Conservation (phyloP, 2,329 filamentous ascomycete species). For the Gyromitra esculenta region DNA sequence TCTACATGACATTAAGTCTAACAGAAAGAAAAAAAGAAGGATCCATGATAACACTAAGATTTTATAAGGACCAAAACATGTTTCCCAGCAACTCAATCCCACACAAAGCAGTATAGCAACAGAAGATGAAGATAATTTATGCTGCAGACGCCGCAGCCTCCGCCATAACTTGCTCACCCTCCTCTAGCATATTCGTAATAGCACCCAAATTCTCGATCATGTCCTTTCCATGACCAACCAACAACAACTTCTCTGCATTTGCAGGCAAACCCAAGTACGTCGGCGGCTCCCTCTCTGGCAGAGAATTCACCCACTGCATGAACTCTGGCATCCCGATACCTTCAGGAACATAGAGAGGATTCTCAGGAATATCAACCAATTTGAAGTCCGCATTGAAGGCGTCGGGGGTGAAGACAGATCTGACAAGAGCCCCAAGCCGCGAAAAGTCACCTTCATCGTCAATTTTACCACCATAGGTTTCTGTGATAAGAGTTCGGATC, state of each 20-base stretch:
- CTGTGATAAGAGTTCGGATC: constrained; percentile 86
- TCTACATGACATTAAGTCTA: constrained; percentile 4
- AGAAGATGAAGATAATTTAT: constrained; percentile 29
- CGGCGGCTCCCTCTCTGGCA: constrained; percentile 95
- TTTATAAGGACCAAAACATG: constrained; percentile 10
- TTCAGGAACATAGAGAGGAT: constrained; percentile 76
- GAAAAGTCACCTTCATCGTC: constrained; percentile 87
- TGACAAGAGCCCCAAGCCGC: constrained; percentile 76
- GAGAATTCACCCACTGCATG: constrained; percentile 85
- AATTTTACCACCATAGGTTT: constrained; percentile 98
- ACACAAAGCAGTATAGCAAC: not conserved
- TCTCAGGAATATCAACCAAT: constrained; percentile 73
- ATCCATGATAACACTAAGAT: constrained; percentile 2
- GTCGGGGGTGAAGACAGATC: constrained; percentile 80
- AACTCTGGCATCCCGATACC: constrained; percentile 88
- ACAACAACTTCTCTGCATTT: constrained; percentile 93
- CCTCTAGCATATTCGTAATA: constrained; percentile 88
- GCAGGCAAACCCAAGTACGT: constrained; percentile 93
- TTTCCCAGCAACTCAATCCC: not conserved
- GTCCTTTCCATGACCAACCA: constrained; percentile 85
- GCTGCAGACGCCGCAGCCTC: constrained; percentile 63
- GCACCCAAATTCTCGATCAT: constrained; percentile 85
- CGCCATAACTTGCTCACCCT: constrained; percentile 88
- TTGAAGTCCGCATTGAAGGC: constrained; percentile 94
- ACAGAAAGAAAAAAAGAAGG: constrained; percentile 13